phyloP scores from a whole-genome alignment of 768 basidiomycete genomes.

The Suillus bovinus region DNA sequence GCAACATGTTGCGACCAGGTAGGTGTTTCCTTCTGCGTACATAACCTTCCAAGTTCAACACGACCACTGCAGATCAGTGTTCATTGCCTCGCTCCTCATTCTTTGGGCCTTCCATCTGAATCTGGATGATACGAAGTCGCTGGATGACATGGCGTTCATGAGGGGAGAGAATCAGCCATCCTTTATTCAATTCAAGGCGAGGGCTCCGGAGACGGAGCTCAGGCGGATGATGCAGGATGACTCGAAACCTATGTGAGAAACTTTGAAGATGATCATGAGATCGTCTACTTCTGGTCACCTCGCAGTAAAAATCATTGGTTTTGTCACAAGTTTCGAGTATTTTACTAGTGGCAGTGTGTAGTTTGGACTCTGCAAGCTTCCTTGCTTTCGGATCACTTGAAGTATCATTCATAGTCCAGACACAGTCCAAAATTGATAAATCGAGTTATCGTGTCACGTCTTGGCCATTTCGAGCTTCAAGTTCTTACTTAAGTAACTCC shows the following conservation, averaged over 20 bases:
- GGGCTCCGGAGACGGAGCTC: background rate
- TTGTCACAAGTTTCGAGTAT: background rate
- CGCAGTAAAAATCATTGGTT: background rate
- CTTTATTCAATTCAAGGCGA: background rate
- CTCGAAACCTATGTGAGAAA: background rate
- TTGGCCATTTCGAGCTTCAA: background rate
- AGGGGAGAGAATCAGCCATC: background rate
- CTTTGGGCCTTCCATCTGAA: background rate
- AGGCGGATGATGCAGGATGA: background rate
- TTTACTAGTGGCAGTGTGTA: background rate
- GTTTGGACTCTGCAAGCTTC: background rate
- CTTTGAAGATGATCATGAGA: background rate
- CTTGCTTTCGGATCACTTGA: background rate
- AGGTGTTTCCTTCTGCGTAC: background rate
- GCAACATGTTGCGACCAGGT: background rate
- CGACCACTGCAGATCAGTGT: background rate
- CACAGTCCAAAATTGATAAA: background rate
- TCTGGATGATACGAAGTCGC: background rate
- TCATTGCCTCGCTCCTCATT: background rate
- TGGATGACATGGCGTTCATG: background rate
- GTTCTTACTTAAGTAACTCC: background rate
- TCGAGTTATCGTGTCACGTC: background rate
- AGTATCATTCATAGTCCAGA: background rate
- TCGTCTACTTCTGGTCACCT: background rate
- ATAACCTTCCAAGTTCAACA: background rate